phyloP scores from a whole-genome alignment of 73 alveolate species.

The Durusdinium trenchii region DNA sequence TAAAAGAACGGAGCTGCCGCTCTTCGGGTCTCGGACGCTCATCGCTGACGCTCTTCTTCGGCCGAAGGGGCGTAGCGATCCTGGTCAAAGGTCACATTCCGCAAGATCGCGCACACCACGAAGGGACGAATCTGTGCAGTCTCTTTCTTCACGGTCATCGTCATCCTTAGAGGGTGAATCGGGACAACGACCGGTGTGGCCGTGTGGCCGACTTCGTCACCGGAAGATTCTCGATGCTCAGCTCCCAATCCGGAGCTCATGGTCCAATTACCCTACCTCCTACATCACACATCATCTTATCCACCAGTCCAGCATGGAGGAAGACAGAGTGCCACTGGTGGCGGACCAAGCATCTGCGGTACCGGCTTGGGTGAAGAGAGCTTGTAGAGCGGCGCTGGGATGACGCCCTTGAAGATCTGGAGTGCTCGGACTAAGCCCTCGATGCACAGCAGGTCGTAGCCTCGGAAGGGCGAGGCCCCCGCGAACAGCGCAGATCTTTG shows the following conservation, averaged over 20 bases:
- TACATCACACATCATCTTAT: too few species aligned
- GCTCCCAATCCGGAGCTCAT: too few species aligned
- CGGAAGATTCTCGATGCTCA: too few species aligned
- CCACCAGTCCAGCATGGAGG: too few species aligned
- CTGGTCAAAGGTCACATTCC: conserved; percentile 97
- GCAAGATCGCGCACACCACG: conserved; percentile 98
- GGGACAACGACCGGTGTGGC: too few species aligned
- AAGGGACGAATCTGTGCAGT: conserved; percentile 97
- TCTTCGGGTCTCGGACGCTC: background rate
- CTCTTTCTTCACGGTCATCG: conserved; percentile 87
- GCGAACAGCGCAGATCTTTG: background rate
- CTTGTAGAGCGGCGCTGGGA: conserved; percentile 76
- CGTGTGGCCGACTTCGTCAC: too few species aligned
- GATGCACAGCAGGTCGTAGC: conserved; percentile 98
- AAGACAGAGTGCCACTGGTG: too few species aligned
- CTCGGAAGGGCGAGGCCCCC: background rate
- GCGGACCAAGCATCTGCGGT: conserved; percentile 25
- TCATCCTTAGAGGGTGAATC: too few species aligned
- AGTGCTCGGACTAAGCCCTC: conserved; percentile 97
- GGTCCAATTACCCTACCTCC: too few species aligned
- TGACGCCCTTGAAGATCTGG: conserved; percentile 64
- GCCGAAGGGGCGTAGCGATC: conserved; percentile 86
- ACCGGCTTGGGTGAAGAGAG: conserved; percentile 53
- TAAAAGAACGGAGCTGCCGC: background rate
- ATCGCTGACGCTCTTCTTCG: background rate